Evolutionary conservation across 768 basidiomycete species (phyloP).

Genomic region (Mycena venus): DNA sequence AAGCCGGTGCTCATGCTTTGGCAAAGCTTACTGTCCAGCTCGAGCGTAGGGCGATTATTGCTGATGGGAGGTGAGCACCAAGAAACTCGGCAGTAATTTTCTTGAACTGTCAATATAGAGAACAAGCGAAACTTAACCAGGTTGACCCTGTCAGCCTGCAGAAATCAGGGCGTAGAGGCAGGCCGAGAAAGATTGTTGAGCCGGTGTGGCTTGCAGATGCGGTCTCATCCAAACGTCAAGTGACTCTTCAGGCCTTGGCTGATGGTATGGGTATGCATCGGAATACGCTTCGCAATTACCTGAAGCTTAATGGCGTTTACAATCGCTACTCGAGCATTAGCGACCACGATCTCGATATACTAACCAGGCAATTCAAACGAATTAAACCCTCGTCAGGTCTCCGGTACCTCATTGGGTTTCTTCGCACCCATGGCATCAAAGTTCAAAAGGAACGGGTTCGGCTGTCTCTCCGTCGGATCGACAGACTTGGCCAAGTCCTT

Average conservation of each 20-base stretch:
- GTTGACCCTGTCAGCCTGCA: not conserved
- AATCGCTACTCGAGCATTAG: constrained; percentile 28
- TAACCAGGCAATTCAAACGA: constrained; percentile 29
- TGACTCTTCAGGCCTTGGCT: constrained; percentile 30
- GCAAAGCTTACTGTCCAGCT: not conserved
- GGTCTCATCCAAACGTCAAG: constrained; percentile 13
- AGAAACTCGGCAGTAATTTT: no score
- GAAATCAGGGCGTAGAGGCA: not conserved
- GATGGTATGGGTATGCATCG: constrained; percentile 30
- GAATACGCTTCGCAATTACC: constrained; percentile 32
- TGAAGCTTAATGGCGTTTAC: constrained; percentile 28
- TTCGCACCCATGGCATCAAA: no score
- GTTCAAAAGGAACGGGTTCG: no score
- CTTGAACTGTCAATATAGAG: not conserved
- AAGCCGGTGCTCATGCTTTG: not conserved
- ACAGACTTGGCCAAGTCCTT: constrained; percentile 38
- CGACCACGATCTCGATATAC: constrained; percentile 33
- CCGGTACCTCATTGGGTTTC: no score
- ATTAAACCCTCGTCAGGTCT: constrained; percentile 40
- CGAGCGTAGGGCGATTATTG: not conserved
- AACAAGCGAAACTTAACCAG: not conserved
- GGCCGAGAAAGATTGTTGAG: constrained; percentile 30
- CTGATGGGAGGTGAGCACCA: constrained; percentile 11
- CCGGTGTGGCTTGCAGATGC: constrained; percentile 32
- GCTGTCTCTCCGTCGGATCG: constrained; percentile 33